These are phyloP conservation scores for Fusarium sambucinum DNA, from an alignment of 2,329 filamentous ascomycete species.

Conservation along the genomic window DNA sequence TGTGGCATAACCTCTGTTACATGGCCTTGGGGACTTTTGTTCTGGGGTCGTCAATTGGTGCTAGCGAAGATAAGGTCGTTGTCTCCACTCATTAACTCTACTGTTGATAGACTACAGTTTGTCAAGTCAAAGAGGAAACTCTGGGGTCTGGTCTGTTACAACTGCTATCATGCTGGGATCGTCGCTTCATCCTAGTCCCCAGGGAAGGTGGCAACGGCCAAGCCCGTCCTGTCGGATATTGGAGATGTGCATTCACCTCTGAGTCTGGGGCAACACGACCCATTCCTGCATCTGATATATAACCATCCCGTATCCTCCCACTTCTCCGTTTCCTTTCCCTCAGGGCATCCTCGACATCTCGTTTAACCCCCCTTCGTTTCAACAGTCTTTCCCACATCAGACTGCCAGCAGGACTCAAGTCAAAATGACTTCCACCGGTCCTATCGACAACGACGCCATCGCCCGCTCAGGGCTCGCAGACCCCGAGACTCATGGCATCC, in stretches of 20 bases:
- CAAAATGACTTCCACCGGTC: constrained; percentile 53
- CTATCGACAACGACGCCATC: constrained; percentile 55
- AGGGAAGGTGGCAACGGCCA: constrained; percentile 29
- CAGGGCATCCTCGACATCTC: constrained; percentile 23
- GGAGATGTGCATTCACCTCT: background rate
- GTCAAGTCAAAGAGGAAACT: constrained; percentile 8
- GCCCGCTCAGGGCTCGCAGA: constrained; percentile 51
- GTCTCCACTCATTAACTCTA: constrained; percentile 28
- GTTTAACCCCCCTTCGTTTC: constrained; percentile 1
- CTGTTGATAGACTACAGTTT: constrained; percentile 8
- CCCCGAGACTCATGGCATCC: constrained; percentile 49
- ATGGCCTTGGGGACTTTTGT: constrained; percentile 34
- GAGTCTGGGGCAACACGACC: background rate
- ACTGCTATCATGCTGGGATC: constrained; percentile 27
- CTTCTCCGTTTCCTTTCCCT: background rate
- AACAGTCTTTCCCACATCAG: constrained; percentile 7
- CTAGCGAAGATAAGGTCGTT: constrained; percentile 24
- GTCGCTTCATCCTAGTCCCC: background rate
- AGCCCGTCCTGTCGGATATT: constrained; percentile 29
- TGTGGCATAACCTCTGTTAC: constrained; percentile 18
- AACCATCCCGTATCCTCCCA: constrained; percentile 13
- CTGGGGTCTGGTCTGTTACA: constrained; percentile 16
- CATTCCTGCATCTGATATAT: constrained; percentile 30
- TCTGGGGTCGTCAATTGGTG: background rate
- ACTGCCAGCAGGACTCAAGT: constrained; percentile 8